Conservation (phyloP, 1,139 yeast genomes). For the Candida sojae region DNA sequence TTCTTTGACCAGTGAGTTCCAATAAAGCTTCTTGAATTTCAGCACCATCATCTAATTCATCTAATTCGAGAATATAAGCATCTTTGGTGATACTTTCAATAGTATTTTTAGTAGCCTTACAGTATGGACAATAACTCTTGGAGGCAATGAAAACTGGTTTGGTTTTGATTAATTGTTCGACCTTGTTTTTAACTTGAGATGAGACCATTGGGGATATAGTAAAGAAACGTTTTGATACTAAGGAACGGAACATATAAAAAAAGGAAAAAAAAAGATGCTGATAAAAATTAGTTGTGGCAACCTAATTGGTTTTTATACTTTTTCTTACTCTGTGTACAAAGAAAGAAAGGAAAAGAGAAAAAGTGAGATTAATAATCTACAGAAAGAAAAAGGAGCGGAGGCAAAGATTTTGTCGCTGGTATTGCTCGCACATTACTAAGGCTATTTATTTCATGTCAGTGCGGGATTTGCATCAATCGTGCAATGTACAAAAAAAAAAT, state of each 20-base stretch:
- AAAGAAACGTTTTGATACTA: constrained; percentile 2
- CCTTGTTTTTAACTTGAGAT: constrained; percentile 55
- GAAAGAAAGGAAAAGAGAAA: neutral
- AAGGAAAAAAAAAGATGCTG: neutral
- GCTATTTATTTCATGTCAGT: no score
- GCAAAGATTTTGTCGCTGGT: neutral
- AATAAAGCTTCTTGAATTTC: constrained; percentile 75
- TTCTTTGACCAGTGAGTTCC: constrained; percentile 82
- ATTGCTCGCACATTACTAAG: no score
- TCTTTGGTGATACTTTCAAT: constrained; percentile 52
- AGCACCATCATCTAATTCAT: constrained; percentile 43
- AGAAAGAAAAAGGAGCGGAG: neutral
- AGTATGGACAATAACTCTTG: constrained; percentile 74
- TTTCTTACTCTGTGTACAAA: neutral
- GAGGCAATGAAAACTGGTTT: constrained; percentile 84
- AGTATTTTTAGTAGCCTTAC: constrained; percentile 63
- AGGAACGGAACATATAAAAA: neutral
- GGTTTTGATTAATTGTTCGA: constrained; percentile 62
- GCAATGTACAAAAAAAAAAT: neutral
- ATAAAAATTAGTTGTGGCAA: neutral
- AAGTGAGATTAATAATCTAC: neutral
- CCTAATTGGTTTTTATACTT: neutral
- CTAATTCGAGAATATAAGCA: constrained; percentile 68
- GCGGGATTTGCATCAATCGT: neutral
- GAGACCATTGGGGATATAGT: constrained; percentile 34